Evolutionary conservation across 2,329 filamentous ascomycete species (phyloP), one percentile per base, ranked within the genome.

Genomic region (Fusarium mangiferae): DNA sequence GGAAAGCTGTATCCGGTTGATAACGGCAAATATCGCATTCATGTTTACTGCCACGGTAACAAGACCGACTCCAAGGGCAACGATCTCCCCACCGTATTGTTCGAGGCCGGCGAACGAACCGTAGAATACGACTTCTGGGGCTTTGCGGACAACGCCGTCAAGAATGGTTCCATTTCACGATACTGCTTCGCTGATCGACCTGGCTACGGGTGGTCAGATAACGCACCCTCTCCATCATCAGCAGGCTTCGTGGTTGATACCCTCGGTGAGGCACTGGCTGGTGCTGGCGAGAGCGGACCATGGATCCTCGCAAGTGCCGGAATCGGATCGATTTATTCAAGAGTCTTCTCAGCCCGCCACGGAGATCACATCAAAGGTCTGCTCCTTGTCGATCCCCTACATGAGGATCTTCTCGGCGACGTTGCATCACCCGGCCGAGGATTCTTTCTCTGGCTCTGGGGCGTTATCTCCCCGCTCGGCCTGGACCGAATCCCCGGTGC

Each of bases 171-270:
- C 51, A 96, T 99, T 77, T 86, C 87, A 63, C 91, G 96, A 68
- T 98, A 97, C 84, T 99, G 96, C 87, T 98, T 98, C 82, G 95
- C 94, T 80, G 96, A 99, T 81, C 92, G 96, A 28, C 96, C 96
- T 2, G 96, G 96, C 4, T 89, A 96, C 63, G 96, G 89, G 12
- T 98, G 94, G 87, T 91, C 89, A 52, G 96, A 99, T 82, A 96
- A 96, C 62, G 95, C 96, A 0, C 96, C 96, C 5, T 98, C 95
- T 11, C 96, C 96, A 0, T 92, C 98, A 77, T 97, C 94, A 10
- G 96, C 94, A 9, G 95, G 95, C 48, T 98, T 98, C 90, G 92
- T 93, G n/a, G 92, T 94, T 10, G 95, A 98, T 78, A 94, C 92
- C 1, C 86, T 98, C 33, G 95, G 94, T 48, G 95, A 98, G 84